These are phyloP conservation scores for Stenogyne calaminthoides DNA, from an alignment of 305 asterid species.

Conservation along the genomic window DNA sequence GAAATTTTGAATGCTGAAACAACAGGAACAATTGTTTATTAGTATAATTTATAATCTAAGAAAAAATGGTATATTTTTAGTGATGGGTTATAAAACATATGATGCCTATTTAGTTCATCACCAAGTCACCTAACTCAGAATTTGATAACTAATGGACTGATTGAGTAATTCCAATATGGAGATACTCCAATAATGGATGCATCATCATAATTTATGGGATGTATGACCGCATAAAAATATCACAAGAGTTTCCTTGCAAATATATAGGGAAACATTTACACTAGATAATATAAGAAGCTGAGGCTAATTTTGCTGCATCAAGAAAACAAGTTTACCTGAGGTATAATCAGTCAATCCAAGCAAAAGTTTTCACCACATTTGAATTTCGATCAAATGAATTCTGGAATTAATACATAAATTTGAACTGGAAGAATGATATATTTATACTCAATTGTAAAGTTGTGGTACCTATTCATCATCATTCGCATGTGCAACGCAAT, in stretches of 20 bases:
- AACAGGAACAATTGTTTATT: no score
- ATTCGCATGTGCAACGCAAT: constrained; percentile 93
- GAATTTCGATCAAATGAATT: not conserved
- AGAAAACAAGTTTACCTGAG: not conserved
- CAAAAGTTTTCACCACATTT: not conserved
- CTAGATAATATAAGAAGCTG: constrained; percentile 8
- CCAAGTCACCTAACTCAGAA: not conserved
- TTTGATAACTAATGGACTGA: not conserved
- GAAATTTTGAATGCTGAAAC: no score
- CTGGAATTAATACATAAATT: not conserved
- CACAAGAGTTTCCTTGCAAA: not conserved
- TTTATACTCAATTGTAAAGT: not conserved
- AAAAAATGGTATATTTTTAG: not conserved
- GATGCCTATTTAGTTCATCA: not conserved
- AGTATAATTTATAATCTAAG: not conserved
- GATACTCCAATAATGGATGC: not conserved
- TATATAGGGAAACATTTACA: not conserved
- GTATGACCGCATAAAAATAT: not conserved
- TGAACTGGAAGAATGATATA: not conserved
- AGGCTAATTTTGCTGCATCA: constrained; percentile 13
- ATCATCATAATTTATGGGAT: not conserved
- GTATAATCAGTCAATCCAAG: not conserved
- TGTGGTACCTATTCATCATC: constrained; percentile 88
- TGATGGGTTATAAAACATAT: not conserved
- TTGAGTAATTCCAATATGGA: not conserved